These are phyloP conservation scores for Amanita fuliginea DNA, from an alignment of 768 basidiomycete species.

Conservation along the genomic window DNA sequence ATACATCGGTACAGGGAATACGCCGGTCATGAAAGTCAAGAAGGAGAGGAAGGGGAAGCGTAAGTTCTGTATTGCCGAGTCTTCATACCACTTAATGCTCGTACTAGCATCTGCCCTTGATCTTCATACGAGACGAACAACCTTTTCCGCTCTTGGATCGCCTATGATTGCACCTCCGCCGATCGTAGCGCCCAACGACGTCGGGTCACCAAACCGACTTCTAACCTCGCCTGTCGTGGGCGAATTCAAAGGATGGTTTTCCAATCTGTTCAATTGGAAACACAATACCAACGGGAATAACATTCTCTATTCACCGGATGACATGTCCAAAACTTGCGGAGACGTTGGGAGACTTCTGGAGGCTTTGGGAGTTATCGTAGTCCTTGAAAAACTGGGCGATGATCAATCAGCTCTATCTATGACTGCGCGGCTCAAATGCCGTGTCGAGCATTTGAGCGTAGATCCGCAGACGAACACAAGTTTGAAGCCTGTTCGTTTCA, in stretches of 20 bases:
- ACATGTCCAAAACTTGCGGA: conserved; percentile 47
- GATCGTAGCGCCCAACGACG: conserved; percentile 7
- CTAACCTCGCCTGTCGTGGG: conserved; percentile 64
- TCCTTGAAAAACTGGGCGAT: not conserved
- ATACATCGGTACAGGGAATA: conserved; percentile 16
- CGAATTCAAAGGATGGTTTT: conserved; percentile 90
- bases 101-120: conserved; percentile 46
- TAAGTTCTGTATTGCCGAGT: conserved; percentile 23
- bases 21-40: conserved; percentile 20
- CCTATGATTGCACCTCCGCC: conserved; percentile 23
- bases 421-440: conserved; percentile 24
- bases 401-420: not conserved
- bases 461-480: conserved; percentile 30
- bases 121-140: conserved; percentile 36
- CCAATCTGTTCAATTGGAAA: conserved; percentile 92
- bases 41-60: conserved; percentile 45
- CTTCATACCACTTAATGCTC: conserved; percentile 6
- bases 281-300: conserved; percentile 18
- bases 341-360: conserved; percentile 57
- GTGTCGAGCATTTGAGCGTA: conserved; percentile 37
- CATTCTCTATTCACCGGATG: conserved; percentile 45
- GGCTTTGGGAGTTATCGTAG: conserved; percentile 48
- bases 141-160: conserved; percentile 28
- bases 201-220: conserved; percentile 17
- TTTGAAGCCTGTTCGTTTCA: conserved; percentile 73